Conservation (phyloP, 306 rosid species). For the apple (Malus domestica) region DNA sequence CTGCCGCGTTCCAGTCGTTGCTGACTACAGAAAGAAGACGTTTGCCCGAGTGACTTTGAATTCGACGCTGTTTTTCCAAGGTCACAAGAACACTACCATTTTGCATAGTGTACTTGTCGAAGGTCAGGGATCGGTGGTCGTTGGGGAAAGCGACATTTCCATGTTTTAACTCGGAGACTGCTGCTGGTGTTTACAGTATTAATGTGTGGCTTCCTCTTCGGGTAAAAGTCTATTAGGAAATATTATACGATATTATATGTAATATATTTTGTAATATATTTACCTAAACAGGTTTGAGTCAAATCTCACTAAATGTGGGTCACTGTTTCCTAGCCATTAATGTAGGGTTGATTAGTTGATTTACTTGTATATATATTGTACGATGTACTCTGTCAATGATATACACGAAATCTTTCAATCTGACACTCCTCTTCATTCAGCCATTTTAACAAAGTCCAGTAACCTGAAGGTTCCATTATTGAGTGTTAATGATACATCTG, state of each 20-base stretch:
- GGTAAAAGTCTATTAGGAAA: background rate
- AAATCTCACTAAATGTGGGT: no score
- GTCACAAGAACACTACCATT: constrained; percentile 42
- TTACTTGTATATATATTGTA: no score
- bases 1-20: constrained; percentile 36
- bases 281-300: no score
- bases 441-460: background rate
- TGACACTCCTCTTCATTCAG: no score
- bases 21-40: constrained; percentile 26
- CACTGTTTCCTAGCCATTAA: no score
- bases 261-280: no score
- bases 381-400: no score
- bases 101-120: constrained; percentile 14
- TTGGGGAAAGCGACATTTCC: background rate
- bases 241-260: no score
- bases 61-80: constrained; percentile 35
- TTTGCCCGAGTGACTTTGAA: constrained; percentile 5
- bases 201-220: background rate
- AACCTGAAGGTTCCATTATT: background rate
- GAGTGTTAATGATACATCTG: background rate
- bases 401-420: no score
- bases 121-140: background rate
- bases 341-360: no score
- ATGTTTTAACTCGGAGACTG: background rate
- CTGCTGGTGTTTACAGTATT: background rate